Percentiles rank a stretch among this genome's conserved stretches.
Evolutionary conservation across 805 yeast species (phyloP).

Genomic region (Diddensiella santjacobensis): DNA sequence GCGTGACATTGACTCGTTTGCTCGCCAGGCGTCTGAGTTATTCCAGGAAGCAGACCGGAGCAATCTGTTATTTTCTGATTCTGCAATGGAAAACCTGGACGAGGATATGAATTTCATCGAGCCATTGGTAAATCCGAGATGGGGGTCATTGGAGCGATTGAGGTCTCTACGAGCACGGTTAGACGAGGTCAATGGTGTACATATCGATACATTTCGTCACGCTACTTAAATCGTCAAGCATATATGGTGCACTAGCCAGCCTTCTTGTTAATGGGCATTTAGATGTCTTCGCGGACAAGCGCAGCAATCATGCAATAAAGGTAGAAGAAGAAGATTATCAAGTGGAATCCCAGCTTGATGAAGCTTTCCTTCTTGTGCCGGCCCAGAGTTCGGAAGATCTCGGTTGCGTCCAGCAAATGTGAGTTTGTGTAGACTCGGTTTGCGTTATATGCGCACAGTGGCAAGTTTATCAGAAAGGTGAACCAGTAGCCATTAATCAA

Average conservation of each 20-base stretch:
- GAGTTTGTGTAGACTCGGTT: constrained; percentile 75
- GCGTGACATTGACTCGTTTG: constrained; percentile 11
- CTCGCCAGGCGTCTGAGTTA: constrained; percentile 4
- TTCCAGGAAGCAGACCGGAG: background rate
- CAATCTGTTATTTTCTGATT: background rate
- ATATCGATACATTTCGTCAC: background rate
- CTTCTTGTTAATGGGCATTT: background rate
- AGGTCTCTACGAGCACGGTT: constrained; percentile 5
- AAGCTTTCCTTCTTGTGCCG: constrained; percentile 92
- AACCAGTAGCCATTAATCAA: constrained; percentile 91
- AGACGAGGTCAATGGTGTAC: background rate
- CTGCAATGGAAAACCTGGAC: constrained; percentile 1
- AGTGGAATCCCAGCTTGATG: constrained; percentile 84
- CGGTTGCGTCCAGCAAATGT: constrained; percentile 92
- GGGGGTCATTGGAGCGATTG: constrained; percentile 13
- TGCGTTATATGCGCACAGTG: constrained; percentile 78
- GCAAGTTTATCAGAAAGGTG: constrained; percentile 75
- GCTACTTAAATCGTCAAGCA: background rate
- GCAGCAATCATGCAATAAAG: constrained; percentile 95
- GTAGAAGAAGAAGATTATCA: constrained; percentile 90
- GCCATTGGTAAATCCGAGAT: constrained; percentile 9
- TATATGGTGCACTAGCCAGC: too few species aligned
- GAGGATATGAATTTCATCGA: constrained; percentile 2
- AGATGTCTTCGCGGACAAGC: constrained; percentile 62
- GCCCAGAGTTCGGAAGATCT: constrained; percentile 85